Evolutionary conservation across 164 flowering plant species (phyloP), one percentile per base, ranked within the genome.

Genomic region (Berberis thunbergii): DNA sequence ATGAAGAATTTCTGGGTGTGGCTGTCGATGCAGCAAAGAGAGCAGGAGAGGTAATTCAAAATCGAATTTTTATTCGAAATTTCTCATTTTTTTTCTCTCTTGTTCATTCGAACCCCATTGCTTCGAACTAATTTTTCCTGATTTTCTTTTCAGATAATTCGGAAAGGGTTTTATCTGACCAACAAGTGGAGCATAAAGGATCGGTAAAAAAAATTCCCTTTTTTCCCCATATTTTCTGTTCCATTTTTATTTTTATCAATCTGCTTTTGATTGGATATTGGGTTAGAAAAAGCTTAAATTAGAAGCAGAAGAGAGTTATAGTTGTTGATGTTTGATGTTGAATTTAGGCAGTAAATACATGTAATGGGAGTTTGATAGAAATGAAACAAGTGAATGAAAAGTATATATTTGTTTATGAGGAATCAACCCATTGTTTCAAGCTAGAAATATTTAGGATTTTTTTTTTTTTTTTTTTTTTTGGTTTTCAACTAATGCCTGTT

Each of bases 121-220:
- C 26, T 26, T 26, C 26, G 26, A 26, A 7, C 61, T 48, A 40
- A 45, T 6, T 3, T 61, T 53, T 41, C 11, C 7, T 41, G 46
- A 7, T 41, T 43, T 60, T n/a, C 49, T 54, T 59, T 78, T 40
- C 75, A 91, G 98, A 68, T 86, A 26, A 93, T 93, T 67, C 84
- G 88, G 2, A 64, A 69, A 42, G 97, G 94, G 9, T 93, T 93
- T 68, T 78, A 86, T 63, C 69, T 71, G 76, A 82, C 80, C 61
- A 90, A 93, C 68, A 78, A 66, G 85, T 93, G 59, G 97, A 90
- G 78, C 94, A 86, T 59, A 93, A 93, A 77, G 96, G 98, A 57
- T 3, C 10, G 43, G 43, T 57, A 57, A 52, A 2, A 10, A 26
- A 26, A 26, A 26, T 0, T 26, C 26, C 26, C 7, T 40, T 57